Base-by-base conservation (phyloP, 2,329 filamentous ascomycete genomes). In the Akanthomyces lecanii region DNA sequence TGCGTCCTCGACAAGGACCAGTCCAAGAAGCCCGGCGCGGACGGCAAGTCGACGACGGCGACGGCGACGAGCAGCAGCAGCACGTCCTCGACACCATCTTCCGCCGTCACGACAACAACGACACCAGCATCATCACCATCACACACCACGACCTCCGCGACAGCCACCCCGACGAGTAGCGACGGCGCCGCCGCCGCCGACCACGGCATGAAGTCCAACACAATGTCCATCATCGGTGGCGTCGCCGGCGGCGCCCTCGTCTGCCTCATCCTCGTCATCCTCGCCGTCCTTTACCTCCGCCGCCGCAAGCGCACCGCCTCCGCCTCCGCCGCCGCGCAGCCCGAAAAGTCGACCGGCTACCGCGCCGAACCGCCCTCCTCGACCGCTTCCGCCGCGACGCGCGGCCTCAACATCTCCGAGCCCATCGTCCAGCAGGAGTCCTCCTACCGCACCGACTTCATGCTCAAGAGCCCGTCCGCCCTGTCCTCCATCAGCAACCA, bases 1-100 rank as follows among this genome's bases (percentile, higher is more conserved):
- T 92, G 89, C 68, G 71, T 78, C 12, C 78, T 76, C 67, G 73
- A 86, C 65, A 65, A 75, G 18, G 80, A 88, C 69, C 83, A 88
- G 69, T 72, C 74, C 10, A 66, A 71, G 38, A n/a, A 67, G 45
- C 77, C 77, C 25, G 76, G 33, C 73, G 14, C 61, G 71, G 67
- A 25, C 66, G 70, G 33, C 66, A 68, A 50, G 62, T 62, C 40
- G 1, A 36, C 50, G 2, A 8, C 77, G 76, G 40, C 66, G 11
- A 56, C 69, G 2, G 62, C 72, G 1, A 62, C 71, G 18, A 68
- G 28, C 6, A 71, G 16, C 8, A 57, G 67, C 8, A 65, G 65
- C 38, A 63, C 66, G 14, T 40, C 64, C 4, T 52, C 66, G 8
- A 63, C 66, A 11, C 45, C 65, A 6, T 52, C 66, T 7, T 64